Evolutionary conservation across 2,329 filamentous ascomycete genomes (phyloP).

Genomic region (Fusarium mangiferae): DNA sequence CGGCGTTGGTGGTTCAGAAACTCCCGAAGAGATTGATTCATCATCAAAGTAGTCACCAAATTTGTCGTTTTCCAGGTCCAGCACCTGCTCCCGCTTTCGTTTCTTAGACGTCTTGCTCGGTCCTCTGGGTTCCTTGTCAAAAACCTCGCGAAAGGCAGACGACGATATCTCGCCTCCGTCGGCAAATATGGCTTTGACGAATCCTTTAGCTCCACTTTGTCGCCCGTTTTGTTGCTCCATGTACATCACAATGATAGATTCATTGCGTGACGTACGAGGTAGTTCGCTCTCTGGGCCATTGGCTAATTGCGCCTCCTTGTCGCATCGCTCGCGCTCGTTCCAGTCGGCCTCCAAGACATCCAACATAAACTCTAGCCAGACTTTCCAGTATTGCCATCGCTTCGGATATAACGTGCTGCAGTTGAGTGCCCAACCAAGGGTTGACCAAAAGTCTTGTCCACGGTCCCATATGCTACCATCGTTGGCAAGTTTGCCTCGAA

Average conservation of each 20-base stretch:
- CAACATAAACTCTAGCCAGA: constrained; percentile 83
- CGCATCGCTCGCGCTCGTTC: constrained; percentile 63
- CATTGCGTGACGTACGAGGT: constrained; percentile 50
- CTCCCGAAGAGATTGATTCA: constrained; percentile 61
- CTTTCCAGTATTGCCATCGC: constrained; percentile 84
- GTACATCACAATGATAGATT: constrained; percentile 72
- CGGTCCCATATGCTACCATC: constrained; percentile 75
- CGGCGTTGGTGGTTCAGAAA: constrained; percentile 59
- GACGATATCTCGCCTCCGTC: constrained; percentile 66
- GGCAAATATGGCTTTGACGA: constrained; percentile 75
- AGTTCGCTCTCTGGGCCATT: constrained; percentile 38
- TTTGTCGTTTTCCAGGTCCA: constrained; percentile 69
- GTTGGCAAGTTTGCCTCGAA: constrained; percentile 70
- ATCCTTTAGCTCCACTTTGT: constrained; percentile 60
- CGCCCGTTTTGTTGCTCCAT: constrained; percentile 59
- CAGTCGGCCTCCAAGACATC: constrained; percentile 81
- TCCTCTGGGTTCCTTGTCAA: constrained; percentile 67
- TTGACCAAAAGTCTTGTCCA: constrained; percentile 89
- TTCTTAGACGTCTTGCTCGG: constrained; percentile 57
- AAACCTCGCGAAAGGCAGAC: constrained; percentile 72
- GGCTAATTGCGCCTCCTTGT: constrained; percentile 49
- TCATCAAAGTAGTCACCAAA: constrained; percentile 71
- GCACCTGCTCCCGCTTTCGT: constrained; percentile 57
- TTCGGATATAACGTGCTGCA: constrained; percentile 79
- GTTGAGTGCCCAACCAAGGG: constrained; percentile 92